Evolutionary conservation across 1,139 yeast species (phyloP).

Genomic region (Petasospora rhodanensis): DNA sequence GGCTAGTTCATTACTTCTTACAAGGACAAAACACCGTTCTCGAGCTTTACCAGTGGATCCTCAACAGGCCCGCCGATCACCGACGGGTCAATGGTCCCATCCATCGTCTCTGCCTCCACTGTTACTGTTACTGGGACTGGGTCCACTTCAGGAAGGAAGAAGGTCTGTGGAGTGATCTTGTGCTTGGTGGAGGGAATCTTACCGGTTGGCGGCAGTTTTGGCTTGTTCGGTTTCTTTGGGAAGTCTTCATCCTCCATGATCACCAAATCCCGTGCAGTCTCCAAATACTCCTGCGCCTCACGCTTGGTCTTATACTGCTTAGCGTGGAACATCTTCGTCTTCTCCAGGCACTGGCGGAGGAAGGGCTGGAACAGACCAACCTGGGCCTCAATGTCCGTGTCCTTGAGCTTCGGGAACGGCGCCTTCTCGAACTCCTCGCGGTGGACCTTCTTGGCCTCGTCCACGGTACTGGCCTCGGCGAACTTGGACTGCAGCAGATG

Average conservation of each 20-base stretch:
- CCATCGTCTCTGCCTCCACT: no score
- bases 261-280: constrained; percentile 22
- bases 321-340: constrained; percentile 40
- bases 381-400: constrained; percentile 48
- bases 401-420: constrained; percentile 43
- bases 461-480: constrained; percentile 46
- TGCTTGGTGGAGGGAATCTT: constrained; percentile 70
- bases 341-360: constrained; percentile 45
- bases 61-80: no score
- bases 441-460: constrained; percentile 44
- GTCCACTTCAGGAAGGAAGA: constrained; percentile 36
- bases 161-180: constrained; percentile 49
- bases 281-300: constrained; percentile 33
- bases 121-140: no score
- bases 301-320: constrained; percentile 55
- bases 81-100: no score
- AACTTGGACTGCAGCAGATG: constrained; percentile 80
- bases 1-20: no score
- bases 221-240: constrained; percentile 67
- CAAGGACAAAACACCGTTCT: no score
- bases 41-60: no score
- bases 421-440: constrained; percentile 60
- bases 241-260: constrained; percentile 39
- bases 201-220: constrained; percentile 92
- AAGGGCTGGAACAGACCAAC: constrained; percentile 60